These are phyloP conservation scores for Arachnomyces sp. DNA, from an alignment of 2,329 filamentous ascomycete species.

Conservation along the genomic window DNA sequence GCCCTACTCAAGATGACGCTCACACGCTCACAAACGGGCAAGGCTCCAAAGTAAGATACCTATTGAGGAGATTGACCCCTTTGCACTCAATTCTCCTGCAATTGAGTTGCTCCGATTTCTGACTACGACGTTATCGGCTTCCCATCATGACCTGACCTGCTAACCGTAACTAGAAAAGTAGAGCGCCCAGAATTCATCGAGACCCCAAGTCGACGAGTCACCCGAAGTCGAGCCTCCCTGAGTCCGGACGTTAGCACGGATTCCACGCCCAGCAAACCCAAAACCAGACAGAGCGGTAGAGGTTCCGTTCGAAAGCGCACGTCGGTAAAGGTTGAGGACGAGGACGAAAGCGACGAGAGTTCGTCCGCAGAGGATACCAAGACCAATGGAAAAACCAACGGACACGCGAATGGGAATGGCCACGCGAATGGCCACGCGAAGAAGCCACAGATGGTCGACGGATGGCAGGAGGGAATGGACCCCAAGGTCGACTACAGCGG, in stretches of 20 bases:
- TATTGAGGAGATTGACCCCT: conserved; percentile 1
- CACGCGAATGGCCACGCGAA: conserved; percentile 13
- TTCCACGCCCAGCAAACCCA: conserved; percentile 17
- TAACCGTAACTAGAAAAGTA: conserved; percentile 37
- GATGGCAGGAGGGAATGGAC: conserved; percentile 34
- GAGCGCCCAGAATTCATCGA: conserved; percentile 45
- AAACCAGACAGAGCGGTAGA: conserved; percentile 15
- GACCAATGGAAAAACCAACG: conserved; percentile 16
- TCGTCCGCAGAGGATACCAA: conserved; percentile 16
- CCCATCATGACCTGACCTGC: conserved; percentile 2
- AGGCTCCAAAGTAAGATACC: conserved; percentile 40
- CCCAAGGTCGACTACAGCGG: conserved; percentile 41
- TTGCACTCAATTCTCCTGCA: not conserved
- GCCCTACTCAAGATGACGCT: conserved; percentile 31
- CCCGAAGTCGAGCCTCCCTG: conserved; percentile 33
- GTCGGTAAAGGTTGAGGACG: conserved; percentile 20
- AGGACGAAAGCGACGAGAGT: conserved; percentile 12
- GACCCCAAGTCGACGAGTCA: conserved; percentile 40
- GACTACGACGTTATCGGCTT: not conserved
- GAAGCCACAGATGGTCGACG: conserved; percentile 30
- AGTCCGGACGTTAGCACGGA: conserved; percentile 24
- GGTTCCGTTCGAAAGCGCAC: conserved; percentile 24
- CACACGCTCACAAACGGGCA: conserved; percentile 45
- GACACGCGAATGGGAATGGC: conserved; percentile 16
- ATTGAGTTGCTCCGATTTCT: not conserved